Evolutionary conservation across 257 asterid genomes (phyloP).

Genomic region (Capsicum baccatum): DNA sequence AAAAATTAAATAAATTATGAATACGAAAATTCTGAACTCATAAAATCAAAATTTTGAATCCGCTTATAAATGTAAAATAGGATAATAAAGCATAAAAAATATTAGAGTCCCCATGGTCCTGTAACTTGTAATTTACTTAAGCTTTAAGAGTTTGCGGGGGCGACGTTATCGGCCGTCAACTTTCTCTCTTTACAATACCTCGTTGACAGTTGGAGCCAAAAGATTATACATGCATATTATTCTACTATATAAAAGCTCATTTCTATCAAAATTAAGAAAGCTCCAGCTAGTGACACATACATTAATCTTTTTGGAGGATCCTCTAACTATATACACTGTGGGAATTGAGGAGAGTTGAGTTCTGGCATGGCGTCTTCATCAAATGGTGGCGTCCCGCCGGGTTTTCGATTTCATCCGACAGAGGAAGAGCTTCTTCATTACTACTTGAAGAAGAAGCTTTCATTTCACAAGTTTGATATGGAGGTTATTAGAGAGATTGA

Average conservation of each 20-base stretch:
- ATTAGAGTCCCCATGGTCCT: not conserved
- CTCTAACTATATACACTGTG: not conserved
- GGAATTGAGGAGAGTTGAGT: not conserved
- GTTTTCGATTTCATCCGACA: slow-evolving; percentile 89
- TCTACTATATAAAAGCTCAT: not conserved
- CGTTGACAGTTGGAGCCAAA: slow-evolving; percentile 36
- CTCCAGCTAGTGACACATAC: not conserved
- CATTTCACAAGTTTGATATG: slow-evolving; percentile 88
- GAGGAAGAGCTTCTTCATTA: slow-evolving; percentile 94
- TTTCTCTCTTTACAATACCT: slow-evolving; percentile 43
- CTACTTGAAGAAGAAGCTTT: slow-evolving; percentile 84
- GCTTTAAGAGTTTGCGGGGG: slow-evolving; percentile 74
- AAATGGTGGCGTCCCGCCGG: slow-evolving; percentile 87
- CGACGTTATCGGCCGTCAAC: slow-evolving; percentile 95
- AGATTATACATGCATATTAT: not conserved
- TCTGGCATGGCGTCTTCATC: slow-evolving; percentile 51
- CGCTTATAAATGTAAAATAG: not conserved
- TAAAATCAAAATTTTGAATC: not conserved
- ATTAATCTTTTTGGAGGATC: not conserved
- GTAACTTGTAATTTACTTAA: slow-evolving; percentile 56
- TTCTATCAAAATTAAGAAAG: slow-evolving; percentile 5
- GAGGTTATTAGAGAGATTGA: slow-evolving; percentile 89
- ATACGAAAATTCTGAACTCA: not conserved
- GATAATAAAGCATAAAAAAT: not conserved
- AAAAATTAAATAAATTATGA: not conserved